phyloP scores from a whole-genome alignment of 306 rosid species.

The Echinosophora koreensis region DNA sequence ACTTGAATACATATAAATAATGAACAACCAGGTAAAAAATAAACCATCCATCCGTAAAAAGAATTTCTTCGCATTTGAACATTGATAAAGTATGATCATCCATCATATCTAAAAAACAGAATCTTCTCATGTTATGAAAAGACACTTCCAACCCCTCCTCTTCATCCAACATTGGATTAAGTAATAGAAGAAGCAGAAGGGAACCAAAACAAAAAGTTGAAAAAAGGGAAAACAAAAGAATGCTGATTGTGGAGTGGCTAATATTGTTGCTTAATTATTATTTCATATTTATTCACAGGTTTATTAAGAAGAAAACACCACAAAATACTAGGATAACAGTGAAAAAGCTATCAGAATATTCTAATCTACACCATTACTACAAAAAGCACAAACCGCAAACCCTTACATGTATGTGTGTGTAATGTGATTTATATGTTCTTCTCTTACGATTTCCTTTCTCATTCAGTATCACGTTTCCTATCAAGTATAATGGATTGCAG shows the following conservation, averaged over 20 bases:
- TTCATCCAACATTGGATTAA: constrained; percentile 8
- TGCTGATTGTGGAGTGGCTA: not conserved
- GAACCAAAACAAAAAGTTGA: not conserved
- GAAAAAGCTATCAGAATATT: not conserved
- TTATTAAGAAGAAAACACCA: constrained; percentile 19
- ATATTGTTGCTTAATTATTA: not conserved
- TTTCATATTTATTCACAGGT: not conserved
- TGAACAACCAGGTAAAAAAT: constrained; percentile 20
- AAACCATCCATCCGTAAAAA: constrained; percentile 8
- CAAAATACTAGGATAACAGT: constrained; percentile 6
- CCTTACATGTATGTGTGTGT: not conserved
- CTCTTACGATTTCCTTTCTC: not conserved
- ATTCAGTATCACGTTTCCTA: not conserved
- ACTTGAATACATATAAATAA: constrained; percentile 26
- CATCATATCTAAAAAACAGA: constrained; percentile 16
- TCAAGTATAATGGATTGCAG: constrained; percentile 7
- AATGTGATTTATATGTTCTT: not conserved
- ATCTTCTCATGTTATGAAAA: constrained; percentile 10
- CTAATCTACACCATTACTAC: constrained; percentile 17
- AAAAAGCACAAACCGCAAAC: constrained; percentile 7
- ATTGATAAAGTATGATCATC: constrained; percentile 5
- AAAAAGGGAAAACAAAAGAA: not conserved
- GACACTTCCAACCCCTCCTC: constrained; percentile 11
- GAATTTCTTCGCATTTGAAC: constrained; percentile 14
- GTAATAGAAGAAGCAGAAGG: constrained; percentile 10